phyloP scores from a whole-genome alignment of 108 stramenopile species.

The Phaeodactylum tricornutum region DNA sequence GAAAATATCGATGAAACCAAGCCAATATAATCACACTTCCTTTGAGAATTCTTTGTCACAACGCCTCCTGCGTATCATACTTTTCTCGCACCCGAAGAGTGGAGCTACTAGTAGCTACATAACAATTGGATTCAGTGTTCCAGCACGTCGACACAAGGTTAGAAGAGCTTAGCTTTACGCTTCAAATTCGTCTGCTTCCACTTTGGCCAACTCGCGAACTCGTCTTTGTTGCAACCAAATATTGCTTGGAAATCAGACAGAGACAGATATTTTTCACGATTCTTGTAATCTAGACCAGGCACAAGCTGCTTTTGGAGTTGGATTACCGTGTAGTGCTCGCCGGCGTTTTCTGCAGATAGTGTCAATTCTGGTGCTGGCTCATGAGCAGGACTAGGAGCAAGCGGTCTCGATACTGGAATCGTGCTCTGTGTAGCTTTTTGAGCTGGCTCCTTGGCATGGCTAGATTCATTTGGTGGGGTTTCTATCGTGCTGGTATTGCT shows the following conservation, averaged over 20 bases:
- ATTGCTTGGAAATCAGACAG: slow-evolving; percentile 1
- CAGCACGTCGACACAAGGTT: background rate
- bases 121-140: no score
- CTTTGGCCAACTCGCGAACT: slow-evolving; percentile 1
- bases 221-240: slow-evolving; percentile 1
- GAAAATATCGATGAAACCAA: no score
- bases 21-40: no score
- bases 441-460: background rate
- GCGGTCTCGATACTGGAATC: background rate
- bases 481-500: background rate
- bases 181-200: slow-evolving; percentile 9
- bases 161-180: slow-evolving; percentile 2
- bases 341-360: background rate
- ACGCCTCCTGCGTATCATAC: background rate
- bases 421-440: no score
- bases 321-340: background rate
- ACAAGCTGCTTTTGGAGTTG: slow-evolving; percentile 1
- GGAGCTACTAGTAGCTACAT: no score
- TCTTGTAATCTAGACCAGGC: slow-evolving; percentile 1
- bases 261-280: slow-evolving; percentile 7
- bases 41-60: background rate
- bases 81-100: background rate
- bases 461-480: background rate
- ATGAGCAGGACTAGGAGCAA: background rate
- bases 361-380: background rate